A percentile compares a stretch with the other conserved stretches of the same genome.
phyloP scores from a whole-genome alignment of 768 basidiomycete genomes.

The Trametes cinnabarina region DNA sequence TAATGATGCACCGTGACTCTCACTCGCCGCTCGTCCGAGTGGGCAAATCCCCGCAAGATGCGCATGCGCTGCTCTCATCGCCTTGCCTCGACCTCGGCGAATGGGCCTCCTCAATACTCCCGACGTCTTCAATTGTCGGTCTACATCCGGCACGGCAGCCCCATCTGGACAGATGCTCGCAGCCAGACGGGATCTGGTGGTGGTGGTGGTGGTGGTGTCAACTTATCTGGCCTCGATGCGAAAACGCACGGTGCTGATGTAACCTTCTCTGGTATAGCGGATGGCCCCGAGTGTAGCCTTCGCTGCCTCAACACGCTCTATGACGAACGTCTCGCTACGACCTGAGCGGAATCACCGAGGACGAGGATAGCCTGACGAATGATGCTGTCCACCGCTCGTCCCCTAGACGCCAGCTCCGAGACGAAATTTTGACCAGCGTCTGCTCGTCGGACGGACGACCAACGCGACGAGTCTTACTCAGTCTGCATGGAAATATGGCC shows the following conservation, averaged over 20 bases:
- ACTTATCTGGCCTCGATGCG: background rate
- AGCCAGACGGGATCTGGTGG: conserved; percentile 12
- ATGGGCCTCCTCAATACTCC: background rate
- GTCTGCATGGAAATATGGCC: background rate
- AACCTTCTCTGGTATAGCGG: conserved; percentile 9
- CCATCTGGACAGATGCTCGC: conserved; percentile 8
- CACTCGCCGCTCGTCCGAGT: background rate
- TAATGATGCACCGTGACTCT: background rate
- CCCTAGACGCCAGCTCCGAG: background rate
- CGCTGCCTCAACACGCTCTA: background rate
- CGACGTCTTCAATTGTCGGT: background rate
- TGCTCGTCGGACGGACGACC: conserved; percentile 1
- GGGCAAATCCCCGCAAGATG: background rate
- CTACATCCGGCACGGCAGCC: background rate
- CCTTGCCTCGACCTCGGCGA: background rate
- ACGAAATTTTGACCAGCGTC: conserved; percentile 10
- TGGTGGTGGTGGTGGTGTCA: conserved; percentile 14
- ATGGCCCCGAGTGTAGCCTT: background rate
- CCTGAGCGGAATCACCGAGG: conserved; percentile 4
- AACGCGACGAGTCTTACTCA: conserved; percentile 15
- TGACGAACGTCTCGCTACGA: background rate
- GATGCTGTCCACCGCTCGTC: conserved; percentile 12
- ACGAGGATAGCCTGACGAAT: conserved; percentile 9
- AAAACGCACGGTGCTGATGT: background rate
- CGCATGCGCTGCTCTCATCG: background rate